Conservation (phyloP, 2,329 filamentous ascomycete genomes). For the Didymella pinodella region DNA sequence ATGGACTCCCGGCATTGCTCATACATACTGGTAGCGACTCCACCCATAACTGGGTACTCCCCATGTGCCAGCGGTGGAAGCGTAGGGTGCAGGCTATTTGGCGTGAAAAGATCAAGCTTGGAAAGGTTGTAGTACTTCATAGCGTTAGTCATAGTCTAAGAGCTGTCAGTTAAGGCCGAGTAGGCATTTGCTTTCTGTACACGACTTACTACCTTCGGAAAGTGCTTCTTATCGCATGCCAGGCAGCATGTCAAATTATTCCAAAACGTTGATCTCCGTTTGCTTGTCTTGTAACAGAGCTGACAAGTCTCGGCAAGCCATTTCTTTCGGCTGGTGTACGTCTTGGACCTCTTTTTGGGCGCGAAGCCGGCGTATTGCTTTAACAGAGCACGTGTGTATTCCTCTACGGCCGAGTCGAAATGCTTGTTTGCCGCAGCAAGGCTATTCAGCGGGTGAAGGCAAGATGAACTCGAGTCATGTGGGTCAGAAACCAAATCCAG, state of each 20-base stretch:
- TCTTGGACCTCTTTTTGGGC: conserved; percentile 26
- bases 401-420: conserved; percentile 38
- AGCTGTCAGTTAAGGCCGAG: not conserved
- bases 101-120: conserved; percentile 47
- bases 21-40: conserved; percentile 23
- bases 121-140: conserved; percentile 31
- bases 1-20: accelerated
- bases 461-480: conserved; percentile 1
- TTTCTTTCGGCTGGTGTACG: conserved; percentile 31
- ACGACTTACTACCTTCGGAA: conserved; percentile 41
- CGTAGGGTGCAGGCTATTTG: conserved; percentile 36
- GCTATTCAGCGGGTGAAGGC: conserved; percentile 32
- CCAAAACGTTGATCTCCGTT: conserved; percentile 37
- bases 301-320: conserved; percentile 41
- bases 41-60: conserved; percentile 31
- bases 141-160: conserved; percentile 44
- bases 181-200: not conserved
- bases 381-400: conserved; percentile 41
- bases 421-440: conserved; percentile 37
- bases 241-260: conserved; percentile 35
- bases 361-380: conserved; percentile 32
- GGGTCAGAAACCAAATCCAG: conserved; percentile 32
- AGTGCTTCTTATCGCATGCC: conserved; percentile 35
- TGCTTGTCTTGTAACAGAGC: conserved; percentile 38
- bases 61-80: conserved; percentile 35